Conservation (phyloP, 768 basidiomycete species). For the Auriscalpium orientale region DNA sequence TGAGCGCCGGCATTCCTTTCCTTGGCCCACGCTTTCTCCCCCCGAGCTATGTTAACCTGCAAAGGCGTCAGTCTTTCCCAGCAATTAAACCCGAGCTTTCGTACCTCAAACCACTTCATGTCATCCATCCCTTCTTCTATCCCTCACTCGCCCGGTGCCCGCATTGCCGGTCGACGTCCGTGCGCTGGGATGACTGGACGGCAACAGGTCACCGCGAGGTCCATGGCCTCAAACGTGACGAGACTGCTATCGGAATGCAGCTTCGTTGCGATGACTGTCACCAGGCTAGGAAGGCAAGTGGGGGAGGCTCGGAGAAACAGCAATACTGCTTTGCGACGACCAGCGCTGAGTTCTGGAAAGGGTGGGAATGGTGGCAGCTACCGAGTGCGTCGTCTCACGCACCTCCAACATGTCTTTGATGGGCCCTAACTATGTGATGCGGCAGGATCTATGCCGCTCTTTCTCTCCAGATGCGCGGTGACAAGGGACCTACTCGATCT, state of each 20-base stretch:
- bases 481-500: constrained; percentile 19
- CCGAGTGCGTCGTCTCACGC: constrained; percentile 8
- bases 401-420: background rate
- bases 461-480: constrained; percentile 16
- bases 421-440: background rate
- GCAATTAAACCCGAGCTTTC: constrained; percentile 3
- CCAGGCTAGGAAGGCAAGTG: background rate
- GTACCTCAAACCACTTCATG: constrained; percentile 17
- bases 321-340: constrained; percentile 14
- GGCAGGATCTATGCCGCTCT: constrained; percentile 16
- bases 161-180: background rate
- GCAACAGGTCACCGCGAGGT: constrained; percentile 15
- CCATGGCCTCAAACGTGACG: constrained; percentile 11
- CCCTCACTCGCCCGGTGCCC: constrained; percentile 8
- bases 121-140: constrained; percentile 20
- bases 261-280: constrained; percentile 12
- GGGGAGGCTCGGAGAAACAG: background rate
- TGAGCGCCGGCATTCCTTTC: constrained; percentile 10
- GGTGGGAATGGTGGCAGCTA: constrained; percentile 16
- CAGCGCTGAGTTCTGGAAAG: constrained; percentile 16
- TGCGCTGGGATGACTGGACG: constrained; percentile 13
- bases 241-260: constrained; percentile 13
- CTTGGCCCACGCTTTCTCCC: constrained; percentile 19
- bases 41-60: constrained; percentile 9
- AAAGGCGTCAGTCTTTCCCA: background rate